Evolutionary conservation across 306 rosid genomes (phyloP).

Genomic region (Quercus wislizeni): DNA sequence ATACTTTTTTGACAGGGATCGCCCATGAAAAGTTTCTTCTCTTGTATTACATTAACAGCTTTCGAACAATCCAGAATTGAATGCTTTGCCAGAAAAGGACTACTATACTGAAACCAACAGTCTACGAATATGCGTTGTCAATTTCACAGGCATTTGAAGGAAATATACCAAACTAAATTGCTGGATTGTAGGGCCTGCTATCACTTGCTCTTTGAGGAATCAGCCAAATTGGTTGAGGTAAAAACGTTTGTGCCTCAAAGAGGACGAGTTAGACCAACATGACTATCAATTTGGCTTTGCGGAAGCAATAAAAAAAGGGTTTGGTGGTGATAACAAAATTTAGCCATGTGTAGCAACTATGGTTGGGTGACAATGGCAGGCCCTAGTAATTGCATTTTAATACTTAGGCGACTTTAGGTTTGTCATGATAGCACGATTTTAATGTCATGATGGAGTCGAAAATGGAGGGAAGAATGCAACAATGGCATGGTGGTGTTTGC

Average conservation of each 20-base stretch:
- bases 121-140: conserved; percentile 13
- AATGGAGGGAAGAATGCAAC: background rate
- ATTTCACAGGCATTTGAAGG: background rate
- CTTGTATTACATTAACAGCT: background rate
- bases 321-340: background rate
- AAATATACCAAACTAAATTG: conserved; percentile 3
- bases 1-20: conserved; percentile 1
- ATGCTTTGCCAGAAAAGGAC: conserved; percentile 21
- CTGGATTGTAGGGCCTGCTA: background rate
- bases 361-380: background rate
- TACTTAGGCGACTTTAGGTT: background rate
- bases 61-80: background rate
- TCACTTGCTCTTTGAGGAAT: background rate
- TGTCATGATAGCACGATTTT: background rate
- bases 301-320: background rate
- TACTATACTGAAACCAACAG: background rate
- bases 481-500: background rate
- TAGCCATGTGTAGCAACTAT: background rate
- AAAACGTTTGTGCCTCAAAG: background rate
- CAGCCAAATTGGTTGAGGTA: background rate
- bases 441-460: background rate
- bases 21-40: conserved; percentile 1
- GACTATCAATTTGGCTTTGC: background rate
- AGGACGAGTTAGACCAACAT: background rate
- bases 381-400: background rate